Conservation (phyloP, 768 basidiomycete species). For the Pholiota microspora region DNA sequence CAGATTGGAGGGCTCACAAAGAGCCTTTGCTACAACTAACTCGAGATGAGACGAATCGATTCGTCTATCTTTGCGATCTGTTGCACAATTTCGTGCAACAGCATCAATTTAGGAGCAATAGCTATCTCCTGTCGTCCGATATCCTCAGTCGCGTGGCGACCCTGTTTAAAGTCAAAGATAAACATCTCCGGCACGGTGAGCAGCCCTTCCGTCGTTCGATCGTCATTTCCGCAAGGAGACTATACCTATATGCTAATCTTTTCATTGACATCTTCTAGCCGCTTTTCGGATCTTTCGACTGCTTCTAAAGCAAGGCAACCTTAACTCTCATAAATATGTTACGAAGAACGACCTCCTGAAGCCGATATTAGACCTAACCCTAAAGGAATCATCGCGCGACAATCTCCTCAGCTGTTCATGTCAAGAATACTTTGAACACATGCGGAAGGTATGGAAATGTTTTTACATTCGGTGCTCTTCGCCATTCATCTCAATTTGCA, state of each 20-base stretch:
- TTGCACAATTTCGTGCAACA: constrained; percentile 85
- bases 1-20: constrained; percentile 52
- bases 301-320: constrained; percentile 79
- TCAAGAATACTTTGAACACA: constrained; percentile 92
- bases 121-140: constrained; percentile 80
- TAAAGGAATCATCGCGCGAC: constrained; percentile 81
- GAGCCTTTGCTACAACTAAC: constrained; percentile 52
- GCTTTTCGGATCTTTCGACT: constrained; percentile 91
- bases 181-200: constrained; percentile 90
- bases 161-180: constrained; percentile 80
- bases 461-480: not conserved
- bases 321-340: constrained; percentile 69
- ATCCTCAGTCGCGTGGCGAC: constrained; percentile 73
- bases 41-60: constrained; percentile 79
- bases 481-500: constrained; percentile 24
- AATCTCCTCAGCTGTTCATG: constrained; percentile 94
- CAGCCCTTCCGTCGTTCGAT: constrained; percentile 10
- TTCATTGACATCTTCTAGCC: constrained; percentile 43
- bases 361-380: constrained; percentile 81
- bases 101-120: constrained; percentile 91
- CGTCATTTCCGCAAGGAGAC: not conserved
- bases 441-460: constrained; percentile 70
- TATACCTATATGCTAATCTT: not conserved
- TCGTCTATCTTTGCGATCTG: constrained; percentile 88
- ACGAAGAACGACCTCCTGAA: constrained; percentile 83